Evolutionary conservation across 2,329 filamentous ascomycete species (phyloP).

Genomic region (Rutstroemia sydowiana): DNA sequence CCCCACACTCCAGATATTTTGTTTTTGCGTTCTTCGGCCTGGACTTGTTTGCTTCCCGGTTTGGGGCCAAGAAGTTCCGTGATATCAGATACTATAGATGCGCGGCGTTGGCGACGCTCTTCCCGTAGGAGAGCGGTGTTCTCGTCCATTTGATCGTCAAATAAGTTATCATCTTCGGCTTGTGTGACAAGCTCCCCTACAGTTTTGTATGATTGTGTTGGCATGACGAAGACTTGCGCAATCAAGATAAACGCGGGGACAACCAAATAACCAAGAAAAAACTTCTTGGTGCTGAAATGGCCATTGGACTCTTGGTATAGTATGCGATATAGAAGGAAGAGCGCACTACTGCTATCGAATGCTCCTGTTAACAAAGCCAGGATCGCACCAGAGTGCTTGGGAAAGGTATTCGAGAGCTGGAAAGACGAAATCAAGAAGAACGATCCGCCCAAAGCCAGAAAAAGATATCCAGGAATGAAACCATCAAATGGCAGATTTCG

Average conservation of each 20-base stretch:
- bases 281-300: conserved; percentile 53
- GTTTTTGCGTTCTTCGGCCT: conserved; percentile 63
- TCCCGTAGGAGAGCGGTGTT: conserved; percentile 33
- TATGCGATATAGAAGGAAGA: conserved; percentile 69
- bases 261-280: conserved; percentile 66
- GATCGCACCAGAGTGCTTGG: conserved; percentile 68
- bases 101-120: conserved; percentile 38
- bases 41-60: conserved; percentile 54
- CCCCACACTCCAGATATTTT: conserved; percentile 71
- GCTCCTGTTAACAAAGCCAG: conserved; percentile 72
- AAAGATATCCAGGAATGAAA: conserved; percentile 65
- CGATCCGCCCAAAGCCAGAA: conserved; percentile 70
- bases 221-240: conserved; percentile 65
- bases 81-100: conserved; percentile 51
- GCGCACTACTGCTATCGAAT: conserved; percentile 73
- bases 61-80: conserved; percentile 64
- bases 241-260: conserved; percentile 61
- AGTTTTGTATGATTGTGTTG: conserved; percentile 72
- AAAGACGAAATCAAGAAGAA: conserved; percentile 80
- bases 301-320: conserved; percentile 54
- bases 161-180: conserved; percentile 46
- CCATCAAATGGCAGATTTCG: conserved; percentile 62
- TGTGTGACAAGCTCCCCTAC: conserved; percentile 74
- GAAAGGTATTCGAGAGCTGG: conserved; percentile 79
- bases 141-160: conserved; percentile 52